A percentile compares a stretch with the other conserved stretches of the same genome.
These are phyloP conservation scores for Talaromyces ruber DNA, from an alignment of 495 filamentous ascomycete genomes.

Conservation along the genomic window DNA sequence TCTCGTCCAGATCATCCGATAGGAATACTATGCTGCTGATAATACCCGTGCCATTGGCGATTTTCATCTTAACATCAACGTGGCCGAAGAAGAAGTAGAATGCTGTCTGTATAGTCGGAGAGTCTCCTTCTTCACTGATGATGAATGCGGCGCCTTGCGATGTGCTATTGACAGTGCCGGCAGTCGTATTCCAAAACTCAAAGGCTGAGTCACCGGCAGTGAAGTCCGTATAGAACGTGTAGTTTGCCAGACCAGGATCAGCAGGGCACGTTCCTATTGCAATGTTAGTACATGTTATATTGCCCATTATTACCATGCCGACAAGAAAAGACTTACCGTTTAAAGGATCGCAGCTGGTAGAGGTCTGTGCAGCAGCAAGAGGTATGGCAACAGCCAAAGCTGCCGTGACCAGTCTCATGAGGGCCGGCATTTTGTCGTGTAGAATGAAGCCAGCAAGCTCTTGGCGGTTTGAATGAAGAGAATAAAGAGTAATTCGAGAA, in stretches of 20 bases:
- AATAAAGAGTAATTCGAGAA: neutral
- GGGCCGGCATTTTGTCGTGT: neutral
- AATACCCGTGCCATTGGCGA: conserved; percentile 58
- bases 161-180: conserved; percentile 56
- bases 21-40: conserved; percentile 73
- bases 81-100: conserved; percentile 74
- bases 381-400: neutral
- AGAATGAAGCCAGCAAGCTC: neutral
- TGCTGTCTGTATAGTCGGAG: conserved; percentile 54
- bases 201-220: conserved; percentile 57
- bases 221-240: conserved; percentile 70
- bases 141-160: conserved; percentile 52
- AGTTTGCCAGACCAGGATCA: conserved; percentile 71
- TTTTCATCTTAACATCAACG: conserved; percentile 56
- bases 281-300: neutral
- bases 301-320: neutral
- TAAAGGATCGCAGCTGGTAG: conserved; percentile 64
- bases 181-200: conserved; percentile 49
- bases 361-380: conserved; percentile 62
- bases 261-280: conserved; percentile 45
- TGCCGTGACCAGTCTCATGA: neutral
- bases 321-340: conserved; percentile 3
- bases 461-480: neutral
- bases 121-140: conserved; percentile 52
- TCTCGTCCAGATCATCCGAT: conserved; percentile 79